These are phyloP conservation scores for Rubroshorea leprosula DNA, from an alignment of 345 rosid species.

Conservation along the genomic window DNA sequence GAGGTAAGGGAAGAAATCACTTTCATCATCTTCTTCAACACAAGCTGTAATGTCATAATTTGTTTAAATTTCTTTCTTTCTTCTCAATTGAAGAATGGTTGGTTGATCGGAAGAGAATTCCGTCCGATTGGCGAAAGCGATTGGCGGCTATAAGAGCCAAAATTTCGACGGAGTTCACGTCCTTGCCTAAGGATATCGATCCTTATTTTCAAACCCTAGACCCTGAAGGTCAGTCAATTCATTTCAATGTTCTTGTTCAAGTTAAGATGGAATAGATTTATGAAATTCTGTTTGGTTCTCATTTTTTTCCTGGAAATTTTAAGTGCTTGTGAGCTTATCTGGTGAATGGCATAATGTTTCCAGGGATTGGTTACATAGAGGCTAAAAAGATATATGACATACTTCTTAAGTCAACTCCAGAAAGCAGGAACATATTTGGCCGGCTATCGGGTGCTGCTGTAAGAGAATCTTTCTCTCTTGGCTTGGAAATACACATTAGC, in stretches of 20 bases:
- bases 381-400: slow-evolving; percentile 69
- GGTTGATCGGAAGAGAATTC: slow-evolving; percentile 93
- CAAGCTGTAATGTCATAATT: background rate
- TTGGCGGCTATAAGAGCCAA: slow-evolving; percentile 62
- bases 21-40: background rate
- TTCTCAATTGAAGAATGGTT: slow-evolving; percentile 61
- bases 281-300: background rate
- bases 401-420: slow-evolving; percentile 69
- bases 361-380: slow-evolving; percentile 83
- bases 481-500: background rate
- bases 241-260: background rate
- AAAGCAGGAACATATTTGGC: slow-evolving; percentile 86
- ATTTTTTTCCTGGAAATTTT: background rate
- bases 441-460: slow-evolving; percentile 91
- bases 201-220: slow-evolving; percentile 75
- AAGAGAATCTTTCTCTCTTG: slow-evolving; percentile 28
- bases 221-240: slow-evolving; percentile 57
- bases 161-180: slow-evolving; percentile 62
- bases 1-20: slow-evolving; percentile 41
- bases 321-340: background rate
- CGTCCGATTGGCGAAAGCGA: slow-evolving; percentile 87
- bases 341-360: slow-evolving; percentile 18
- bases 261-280: background rate
- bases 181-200: slow-evolving; percentile 73
- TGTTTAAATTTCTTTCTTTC: slow-evolving; percentile 3